Evolutionary conservation across 83 land plant species (phyloP), one percentile per base, ranked within the genome.

Genomic region (Picea mariana): DNA sequence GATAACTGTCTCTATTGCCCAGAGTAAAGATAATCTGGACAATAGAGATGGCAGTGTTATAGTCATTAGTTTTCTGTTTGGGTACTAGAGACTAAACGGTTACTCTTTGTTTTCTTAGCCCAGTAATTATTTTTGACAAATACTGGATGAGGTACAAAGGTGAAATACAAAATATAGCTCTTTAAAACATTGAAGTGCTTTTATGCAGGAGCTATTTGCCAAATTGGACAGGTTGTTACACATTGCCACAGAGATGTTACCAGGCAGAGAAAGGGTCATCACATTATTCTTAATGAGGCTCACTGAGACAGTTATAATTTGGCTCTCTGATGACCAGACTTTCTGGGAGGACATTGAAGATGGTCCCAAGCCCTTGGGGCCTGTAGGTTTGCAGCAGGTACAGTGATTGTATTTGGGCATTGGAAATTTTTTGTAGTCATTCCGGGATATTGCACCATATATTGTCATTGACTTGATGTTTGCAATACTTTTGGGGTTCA

Each of bases 321-420:
- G 90, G 88, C 86, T 98, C 63, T 93, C 99, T 9, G 89, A 89
- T 40, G 99, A 94, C 72, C 93, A 96, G 79, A 90, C 85, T 71
- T 98, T 98, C 86, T 98, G 99, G 99, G 97, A 98, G 62, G 99
- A 95, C 42, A 93, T 98, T 83, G 95, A 93, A 88, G 93, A 94
- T 44, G 99, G 98, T 20, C 91, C 91, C 55, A 87, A 75, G 79
- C 87, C 92, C 61, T 73, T 98, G 58, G 99, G 99, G 64, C 91
- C 97, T 61, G 83, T 90, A 66, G 99, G 99, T 67, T 91, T 98
- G 72, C 96, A 93, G 80, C 99, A 96, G 89, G 99, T 96, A 85
- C 16, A 24, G 62, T 79, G 72, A 6, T 69, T 60, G 55, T n/a
- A 38, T 52, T 42, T 18, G 42, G 34, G 9, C n/a, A 27, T 52